Percentiles rank a stretch among this genome's conserved stretches.
These are phyloP conservation scores for Triticum aestivum DNA, from an alignment of 176 grass and related monocot species.

Conservation along the genomic window DNA sequence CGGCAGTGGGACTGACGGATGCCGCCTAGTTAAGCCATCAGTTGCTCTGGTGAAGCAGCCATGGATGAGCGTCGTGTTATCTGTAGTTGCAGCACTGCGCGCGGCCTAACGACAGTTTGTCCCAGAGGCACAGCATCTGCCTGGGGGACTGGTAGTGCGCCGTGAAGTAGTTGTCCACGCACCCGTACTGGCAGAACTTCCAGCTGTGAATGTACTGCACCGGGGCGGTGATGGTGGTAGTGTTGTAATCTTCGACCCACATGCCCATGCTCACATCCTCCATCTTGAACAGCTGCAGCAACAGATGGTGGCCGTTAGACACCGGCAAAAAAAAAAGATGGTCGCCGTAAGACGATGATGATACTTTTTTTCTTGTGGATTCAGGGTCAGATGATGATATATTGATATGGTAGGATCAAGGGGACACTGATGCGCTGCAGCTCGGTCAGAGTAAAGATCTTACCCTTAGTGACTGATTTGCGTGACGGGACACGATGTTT, in stretches of 20 bases:
- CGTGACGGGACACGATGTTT: slow-evolving; percentile 51
- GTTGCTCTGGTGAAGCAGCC: background rate
- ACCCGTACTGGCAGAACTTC: slow-evolving; percentile 92
- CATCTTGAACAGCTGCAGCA: slow-evolving; percentile 87
- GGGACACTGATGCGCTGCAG: background rate
- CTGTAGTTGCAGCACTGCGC: slow-evolving; percentile 73
- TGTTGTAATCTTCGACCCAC: slow-evolving; percentile 94
- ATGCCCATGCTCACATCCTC: slow-evolving; percentile 99
- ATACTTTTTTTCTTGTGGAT: too few species aligned
- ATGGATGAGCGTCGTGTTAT: slow-evolving; percentile 32
- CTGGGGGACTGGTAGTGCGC: slow-evolving; percentile 93
- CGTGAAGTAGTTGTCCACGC: slow-evolving; percentile 70
- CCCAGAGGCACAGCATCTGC: slow-evolving; percentile 83
- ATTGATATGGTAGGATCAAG: background rate
- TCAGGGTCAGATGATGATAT: background rate
- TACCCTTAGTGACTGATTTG: slow-evolving; percentile 64
- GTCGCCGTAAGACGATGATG: too few species aligned
- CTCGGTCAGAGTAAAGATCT: background rate
- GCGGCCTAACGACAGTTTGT: slow-evolving; percentile 55
- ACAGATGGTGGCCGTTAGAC: background rate
- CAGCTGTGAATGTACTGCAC: slow-evolving; percentile 83
- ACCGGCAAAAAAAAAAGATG: too few species aligned
- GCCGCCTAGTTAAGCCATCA: background rate
- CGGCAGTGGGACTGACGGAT: background rate
- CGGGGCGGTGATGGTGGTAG: background rate